These are phyloP conservation scores for Fennellomyces sp. DNA, from an alignment of 371 early-diverging fungal genomes.

Conservation along the genomic window DNA sequence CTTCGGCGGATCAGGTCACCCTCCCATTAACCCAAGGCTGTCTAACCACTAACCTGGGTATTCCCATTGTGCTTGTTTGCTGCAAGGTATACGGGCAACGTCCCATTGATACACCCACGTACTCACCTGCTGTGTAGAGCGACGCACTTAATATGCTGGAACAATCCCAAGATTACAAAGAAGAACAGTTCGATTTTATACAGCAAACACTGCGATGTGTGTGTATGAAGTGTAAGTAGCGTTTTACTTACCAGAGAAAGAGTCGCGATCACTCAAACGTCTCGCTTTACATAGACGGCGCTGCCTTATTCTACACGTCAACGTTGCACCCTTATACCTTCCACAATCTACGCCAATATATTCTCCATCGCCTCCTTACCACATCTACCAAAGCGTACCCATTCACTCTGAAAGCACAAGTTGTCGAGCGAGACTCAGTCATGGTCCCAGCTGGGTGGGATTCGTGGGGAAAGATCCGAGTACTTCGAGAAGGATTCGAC, in stretches of 20 bases:
- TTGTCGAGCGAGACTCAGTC: constrained; percentile 87
- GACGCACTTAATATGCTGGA: constrained; percentile 80
- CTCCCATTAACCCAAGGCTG: constrained; percentile 84
- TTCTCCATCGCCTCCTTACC: constrained; percentile 76
- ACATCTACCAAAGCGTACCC: constrained; percentile 47
- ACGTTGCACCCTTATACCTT: constrained; percentile 80
- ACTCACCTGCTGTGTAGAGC: constrained; percentile 68
- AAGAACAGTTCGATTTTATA: constrained; percentile 94
- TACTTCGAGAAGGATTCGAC: constrained; percentile 82
- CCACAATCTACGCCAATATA: constrained; percentile 77
- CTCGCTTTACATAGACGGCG: constrained; percentile 77
- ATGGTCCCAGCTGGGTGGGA: constrained; percentile 96
- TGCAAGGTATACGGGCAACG: constrained; percentile 91
- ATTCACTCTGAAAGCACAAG: constrained; percentile 75
- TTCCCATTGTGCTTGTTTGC: constrained; percentile 90
- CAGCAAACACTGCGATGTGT: constrained; percentile 91
- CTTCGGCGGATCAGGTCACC: constrained; percentile 60
- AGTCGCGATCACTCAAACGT: background rate
- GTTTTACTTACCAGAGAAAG: background rate
- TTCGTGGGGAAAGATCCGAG: constrained; percentile 84
- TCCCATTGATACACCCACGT: background rate
- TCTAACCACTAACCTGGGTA: constrained; percentile 82
- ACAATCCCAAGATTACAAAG: constrained; percentile 84
- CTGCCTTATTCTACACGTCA: constrained; percentile 90
- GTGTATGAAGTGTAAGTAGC: constrained; percentile 84